Evolutionary conservation across 768 basidiomycete genomes (phyloP), one percentile per base, ranked within the genome.

Genomic region (Boletus rubroflammeus): DNA sequence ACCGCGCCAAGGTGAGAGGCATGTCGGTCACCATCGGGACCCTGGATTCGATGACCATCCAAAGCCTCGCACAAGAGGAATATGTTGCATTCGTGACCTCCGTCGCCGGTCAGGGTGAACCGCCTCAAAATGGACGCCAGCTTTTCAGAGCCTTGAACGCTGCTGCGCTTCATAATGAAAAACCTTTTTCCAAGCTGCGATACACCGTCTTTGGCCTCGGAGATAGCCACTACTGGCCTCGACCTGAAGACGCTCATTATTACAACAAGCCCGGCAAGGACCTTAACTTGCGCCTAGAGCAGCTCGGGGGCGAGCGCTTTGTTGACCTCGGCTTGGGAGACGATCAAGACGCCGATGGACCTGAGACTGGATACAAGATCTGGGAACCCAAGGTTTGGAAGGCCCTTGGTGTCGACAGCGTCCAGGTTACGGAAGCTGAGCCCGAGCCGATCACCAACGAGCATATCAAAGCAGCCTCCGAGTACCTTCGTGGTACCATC

Each of bases 181-280:
- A 73, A 51, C 75, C 79, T 6, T 75, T 93, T 40, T 57, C 74
- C 49, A 85, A 85, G 57, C 75, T 93, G 55, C 86, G 82, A 65
- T 90, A 82, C 71, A 73, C 86, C 50, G 93, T 98, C 41, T 97
- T 98, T 62, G 96, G 78, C 45, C 88, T 99, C 84, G 97, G 97
- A 56, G 97, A 99, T 71, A 95, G 90, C 69, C 95, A 97, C 73
- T 99, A 99, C 75, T 99, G 97, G 97, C 97, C 97, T 9, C 83
- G 97, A 39, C 81, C 90, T 17, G 94, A 98, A 71, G 97, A 98
- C 65, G 87, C 86, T n/a, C 90, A 93, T 63, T 98, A 96, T 72
- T 99, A 98, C 79, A 99, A 98, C 80, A 97, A 93, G 72, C 86
- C 96, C 0, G 82, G 85, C 17, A 95, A 93, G 72, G 96, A 98